A percentile compares a stretch with the other conserved stretches of the same genome.
phyloP scores from a whole-genome alignment of 164 flowering plant genomes.

The Santalum album region DNA sequence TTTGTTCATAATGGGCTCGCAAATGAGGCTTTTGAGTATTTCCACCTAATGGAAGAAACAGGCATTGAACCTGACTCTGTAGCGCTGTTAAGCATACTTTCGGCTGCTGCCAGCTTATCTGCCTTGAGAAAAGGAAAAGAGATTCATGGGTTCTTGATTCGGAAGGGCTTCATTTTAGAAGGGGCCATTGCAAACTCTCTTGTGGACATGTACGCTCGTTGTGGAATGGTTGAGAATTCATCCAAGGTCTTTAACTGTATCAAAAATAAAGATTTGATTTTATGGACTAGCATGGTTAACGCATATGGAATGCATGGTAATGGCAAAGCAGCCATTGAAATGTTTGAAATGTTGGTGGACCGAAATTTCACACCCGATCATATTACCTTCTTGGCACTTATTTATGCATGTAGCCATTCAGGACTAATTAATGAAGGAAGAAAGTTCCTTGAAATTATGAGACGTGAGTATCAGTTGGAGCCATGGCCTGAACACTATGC shows the following conservation, averaged over 20 bases:
- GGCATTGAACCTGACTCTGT: conserved; percentile 48
- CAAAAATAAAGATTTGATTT: conserved; percentile 26
- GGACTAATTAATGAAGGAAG: conserved; percentile 57
- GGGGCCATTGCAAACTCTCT: conserved; percentile 49
- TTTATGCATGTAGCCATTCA: conserved; percentile 83
- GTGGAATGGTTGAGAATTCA: conserved; percentile 49
- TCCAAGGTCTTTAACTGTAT: conserved; percentile 31
- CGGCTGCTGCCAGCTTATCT: conserved; percentile 60
- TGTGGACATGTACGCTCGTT: conserved; percentile 73
- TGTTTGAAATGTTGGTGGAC: conserved; percentile 42
- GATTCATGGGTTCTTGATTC: conserved; percentile 53
- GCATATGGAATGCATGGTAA: conserved; percentile 81
- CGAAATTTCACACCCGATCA: conserved; percentile 56
- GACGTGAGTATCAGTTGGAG: conserved; percentile 39
- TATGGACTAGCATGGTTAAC: conserved; percentile 74
- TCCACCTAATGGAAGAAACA: conserved; percentile 31
- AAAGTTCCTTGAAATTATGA: conserved; percentile 41
- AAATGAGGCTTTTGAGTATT: conserved; percentile 53
- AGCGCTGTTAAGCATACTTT: conserved; percentile 43
- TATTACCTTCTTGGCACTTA: conserved; percentile 60
- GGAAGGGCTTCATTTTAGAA: conserved; percentile 41
- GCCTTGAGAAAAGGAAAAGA: conserved; percentile 67
- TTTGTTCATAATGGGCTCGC: conserved; percentile 45
- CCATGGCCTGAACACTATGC: conserved; percentile 91
- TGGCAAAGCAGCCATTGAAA: conserved; percentile 48